These are phyloP conservation scores for Chimonanthus praecox DNA, from an alignment of 164 flowering plant genomes.

Conservation along the genomic window DNA sequence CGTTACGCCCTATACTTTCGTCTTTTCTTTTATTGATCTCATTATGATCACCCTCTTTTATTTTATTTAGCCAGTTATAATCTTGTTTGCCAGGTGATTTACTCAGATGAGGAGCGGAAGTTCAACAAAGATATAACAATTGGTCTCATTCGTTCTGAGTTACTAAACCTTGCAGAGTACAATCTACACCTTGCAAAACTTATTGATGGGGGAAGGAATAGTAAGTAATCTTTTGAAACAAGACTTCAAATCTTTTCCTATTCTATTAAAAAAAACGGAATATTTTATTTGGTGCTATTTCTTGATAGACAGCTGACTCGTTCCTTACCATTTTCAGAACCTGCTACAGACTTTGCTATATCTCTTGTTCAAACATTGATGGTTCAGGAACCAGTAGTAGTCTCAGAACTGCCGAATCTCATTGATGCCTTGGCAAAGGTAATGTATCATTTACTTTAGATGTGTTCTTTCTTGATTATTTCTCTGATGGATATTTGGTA, in stretches of 20 bases:
- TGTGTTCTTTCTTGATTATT: background rate
- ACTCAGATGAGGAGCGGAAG: slow-evolving; percentile 86
- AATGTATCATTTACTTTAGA: background rate
- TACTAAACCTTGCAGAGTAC: slow-evolving; percentile 88
- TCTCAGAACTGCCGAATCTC: slow-evolving; percentile 80
- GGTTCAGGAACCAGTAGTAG: slow-evolving; percentile 54
- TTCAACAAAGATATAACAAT: slow-evolving; percentile 79
- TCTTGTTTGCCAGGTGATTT: slow-evolving; percentile 57
- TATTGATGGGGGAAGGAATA: slow-evolving; percentile 92
- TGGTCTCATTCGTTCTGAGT: slow-evolving; percentile 74
- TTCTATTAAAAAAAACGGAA: background rate
- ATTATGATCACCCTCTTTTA: background rate
- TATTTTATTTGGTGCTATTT: background rate
- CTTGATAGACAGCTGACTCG: slow-evolving; percentile 6
- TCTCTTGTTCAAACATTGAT: slow-evolving; percentile 74
- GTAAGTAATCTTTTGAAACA: slow-evolving; percentile 34
- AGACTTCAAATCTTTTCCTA: background rate
- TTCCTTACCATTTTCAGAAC: slow-evolving; percentile 48
- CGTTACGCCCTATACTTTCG: background rate
- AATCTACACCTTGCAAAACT: slow-evolving; percentile 91
- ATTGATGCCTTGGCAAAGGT: slow-evolving; percentile 96
- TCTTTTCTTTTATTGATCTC: background rate
- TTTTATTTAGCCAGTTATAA: background rate
- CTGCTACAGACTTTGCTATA: slow-evolving; percentile 84
- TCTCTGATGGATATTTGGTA: background rate